Evolutionary conservation across 345 rosid species (phyloP), one percentile per base, ranked within the genome.

Genomic region (Gossypium anomalum): DNA sequence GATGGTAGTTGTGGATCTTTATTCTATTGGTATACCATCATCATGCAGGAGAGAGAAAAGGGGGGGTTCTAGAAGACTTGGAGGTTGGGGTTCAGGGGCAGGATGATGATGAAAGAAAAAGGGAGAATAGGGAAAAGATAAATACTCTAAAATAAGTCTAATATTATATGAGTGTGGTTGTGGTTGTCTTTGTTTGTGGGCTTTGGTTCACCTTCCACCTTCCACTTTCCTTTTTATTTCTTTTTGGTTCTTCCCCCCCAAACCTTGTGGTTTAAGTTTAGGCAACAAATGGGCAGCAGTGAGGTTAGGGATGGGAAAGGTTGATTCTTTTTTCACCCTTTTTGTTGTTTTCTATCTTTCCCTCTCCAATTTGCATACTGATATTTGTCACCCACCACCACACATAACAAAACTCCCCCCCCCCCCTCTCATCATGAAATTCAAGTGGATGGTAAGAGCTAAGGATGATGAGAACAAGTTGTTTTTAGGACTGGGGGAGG

Each of bases 161-260:
- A 60, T 60, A 60, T 60, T 38, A 61, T 49, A 49, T 81, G 84
- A 81, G 63, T 79, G 87, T 79, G 84, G 88, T 76, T 83, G 83
- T 81, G 85, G 89, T 77, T 84, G 84, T 81, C 73, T 79, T 34
- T 87, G 86, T 76, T 11, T 76, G 86, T 85, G 87, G 84, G 83
- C 83, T 85, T 89, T 74, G 90, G 85, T 85, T 86, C 88, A 89
- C 91, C 93, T 81, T 86, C 89, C 87, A 57, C 62, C 93, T 82
- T 87, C 89, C 86, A 83, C 80, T 70, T 71, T 62, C 52, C 10
- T 2, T 7, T 52, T 56, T 53, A 44, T 53, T 44, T 1, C 1
- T 58, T 67, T 71, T 20, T 17, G 23, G 6, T 47, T 20, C 56
- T 19, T 9, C n/a, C 25, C 14, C 34, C 64, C 68, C 80, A 0